Base-by-base conservation (phyloP, 164 flowering plant genomes). In the Vitis labrusca region DNA sequence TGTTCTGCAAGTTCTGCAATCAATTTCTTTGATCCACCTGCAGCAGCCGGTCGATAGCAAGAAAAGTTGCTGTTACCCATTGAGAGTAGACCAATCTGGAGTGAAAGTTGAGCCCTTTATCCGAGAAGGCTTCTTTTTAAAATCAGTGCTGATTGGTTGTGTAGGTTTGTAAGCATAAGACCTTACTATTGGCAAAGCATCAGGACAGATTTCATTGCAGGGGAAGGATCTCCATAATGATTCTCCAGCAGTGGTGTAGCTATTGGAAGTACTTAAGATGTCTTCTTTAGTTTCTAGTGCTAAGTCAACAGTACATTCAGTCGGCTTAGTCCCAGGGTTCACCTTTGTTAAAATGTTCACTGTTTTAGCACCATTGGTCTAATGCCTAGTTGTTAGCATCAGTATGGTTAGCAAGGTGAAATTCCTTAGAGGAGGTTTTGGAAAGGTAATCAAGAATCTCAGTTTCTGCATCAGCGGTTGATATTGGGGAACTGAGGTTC, bases 121-220 rank as follows among this genome's bases (percentile, higher is more conserved):
- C 2, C 27, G 27, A 23, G 27, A 23, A 23, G 27, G 27, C 27
- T 23, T 23, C 27, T 23, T 23, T 23, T 23, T 23, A 23, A 23
- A 23, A 23, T 23, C 27, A 23, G 23, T 19, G 23, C 23, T 19
- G 23, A 19, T 23, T 23, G 27, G 27, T 23, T 23, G 27, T 23
- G 27, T 23, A 23, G 99, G 74, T 92, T 94, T 57, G 74, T 74
- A 47, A 73, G 97, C 93, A 71, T 92, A 79, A 70, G 94, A 86
- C 76, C 86, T 87, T 13, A 94, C 94, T 3, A 50, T 14, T n/a
- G 94, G 89, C 71, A 94, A 81, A 58, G 97, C 97, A 76, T 94
- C 97, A 64, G 91, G 83, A 73, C 87, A 92, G 75, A 89, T 85
- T 78, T 91, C 91, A 64, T 92, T 92, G 77, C 92, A 94, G 1